A percentile compares a stretch with the other conserved stretches of the same genome.
These are phyloP conservation scores for Colletotrichum cordylinicola DNA, from an alignment of 2,329 filamentous ascomycete genomes.

Conservation along the genomic window DNA sequence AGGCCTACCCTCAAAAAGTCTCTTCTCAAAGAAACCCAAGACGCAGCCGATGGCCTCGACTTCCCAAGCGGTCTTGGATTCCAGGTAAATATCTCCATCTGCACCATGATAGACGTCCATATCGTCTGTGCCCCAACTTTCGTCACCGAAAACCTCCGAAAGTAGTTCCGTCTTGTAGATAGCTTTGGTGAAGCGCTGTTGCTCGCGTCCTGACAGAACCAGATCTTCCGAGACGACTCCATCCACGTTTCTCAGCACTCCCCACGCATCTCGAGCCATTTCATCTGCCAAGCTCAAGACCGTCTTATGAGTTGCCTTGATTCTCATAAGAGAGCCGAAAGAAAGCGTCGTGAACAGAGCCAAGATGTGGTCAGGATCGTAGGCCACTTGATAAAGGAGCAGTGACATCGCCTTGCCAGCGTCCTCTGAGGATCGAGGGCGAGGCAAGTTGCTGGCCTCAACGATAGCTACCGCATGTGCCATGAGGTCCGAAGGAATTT, in stretches of 20 bases:
- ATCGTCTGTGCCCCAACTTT: neutral
- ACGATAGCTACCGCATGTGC: neutral
- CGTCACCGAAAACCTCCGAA: neutral
- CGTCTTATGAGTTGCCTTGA: rapidly evolving
- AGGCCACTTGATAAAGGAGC: neutral
- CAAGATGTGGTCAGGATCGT: neutral
- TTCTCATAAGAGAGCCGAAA: neutral
- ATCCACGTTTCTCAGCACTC: neutral
- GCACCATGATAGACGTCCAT: neutral
- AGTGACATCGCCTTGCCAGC: neutral
- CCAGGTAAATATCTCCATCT: neutral
- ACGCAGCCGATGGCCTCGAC: neutral
- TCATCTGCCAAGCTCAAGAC: neutral
- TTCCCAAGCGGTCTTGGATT: rapidly evolving
- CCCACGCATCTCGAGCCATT: neutral
- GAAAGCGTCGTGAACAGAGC: rapidly evolving
- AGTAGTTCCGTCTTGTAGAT: neutral
- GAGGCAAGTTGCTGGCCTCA: neutral
- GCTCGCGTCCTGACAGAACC: neutral
- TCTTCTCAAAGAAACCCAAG: neutral
- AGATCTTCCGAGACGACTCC: neutral
- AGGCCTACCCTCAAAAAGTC: neutral
- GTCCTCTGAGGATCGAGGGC: neutral
- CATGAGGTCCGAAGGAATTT: neutral
- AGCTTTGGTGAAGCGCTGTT: neutral